phyloP scores from a whole-genome alignment of 352 stramenopile genomes.

The Globisporangium echinulatum region DNA sequence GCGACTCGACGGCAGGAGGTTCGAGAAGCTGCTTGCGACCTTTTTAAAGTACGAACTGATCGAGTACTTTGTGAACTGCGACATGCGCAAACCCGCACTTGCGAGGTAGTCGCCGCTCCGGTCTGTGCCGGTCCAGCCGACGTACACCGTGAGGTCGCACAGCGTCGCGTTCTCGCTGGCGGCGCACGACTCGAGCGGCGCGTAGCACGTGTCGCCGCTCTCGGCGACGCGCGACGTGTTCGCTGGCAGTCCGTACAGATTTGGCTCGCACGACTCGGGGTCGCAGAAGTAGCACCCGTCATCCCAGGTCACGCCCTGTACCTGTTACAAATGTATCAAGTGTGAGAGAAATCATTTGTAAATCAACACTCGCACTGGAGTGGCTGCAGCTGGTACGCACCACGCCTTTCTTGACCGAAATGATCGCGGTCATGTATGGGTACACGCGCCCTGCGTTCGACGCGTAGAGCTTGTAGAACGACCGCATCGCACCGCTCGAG shows the following conservation, averaged over 20 bases:
- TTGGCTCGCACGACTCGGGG: constrained; percentile 49
- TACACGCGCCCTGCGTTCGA: constrained; percentile 38
- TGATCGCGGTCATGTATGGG: constrained; percentile 71
- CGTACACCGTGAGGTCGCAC: constrained; percentile 71
- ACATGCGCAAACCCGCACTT: constrained; percentile 71
- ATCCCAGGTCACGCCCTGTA: constrained; percentile 78
- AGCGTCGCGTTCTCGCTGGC: constrained; percentile 29
- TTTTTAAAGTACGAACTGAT: constrained; percentile 71
- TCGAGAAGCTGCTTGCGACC: constrained; percentile 45
- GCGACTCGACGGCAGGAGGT: constrained; percentile 36
- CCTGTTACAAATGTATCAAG: constrained; percentile 6
- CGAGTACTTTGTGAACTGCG: constrained; percentile 83
- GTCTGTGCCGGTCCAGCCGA: constrained; percentile 78
- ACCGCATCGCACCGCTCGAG: constrained; percentile 57
- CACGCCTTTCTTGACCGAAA: constrained; percentile 71
- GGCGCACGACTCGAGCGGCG: constrained; percentile 24
- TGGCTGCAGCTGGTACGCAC: constrained; percentile 8
- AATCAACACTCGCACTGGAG: not conserved
- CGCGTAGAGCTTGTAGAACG: constrained; percentile 73
- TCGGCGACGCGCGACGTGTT: constrained; percentile 47
- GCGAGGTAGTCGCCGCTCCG: constrained; percentile 73
- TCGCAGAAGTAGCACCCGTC: constrained; percentile 77
- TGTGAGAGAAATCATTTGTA: not conserved
- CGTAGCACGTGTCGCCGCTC: constrained; percentile 64
- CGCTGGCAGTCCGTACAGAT: constrained; percentile 48